Percentiles rank a stretch among this genome's conserved stretches.
These are phyloP conservation scores for Penicillium hordei DNA, from an alignment of 2,329 filamentous ascomycete genomes.

Conservation along the genomic window DNA sequence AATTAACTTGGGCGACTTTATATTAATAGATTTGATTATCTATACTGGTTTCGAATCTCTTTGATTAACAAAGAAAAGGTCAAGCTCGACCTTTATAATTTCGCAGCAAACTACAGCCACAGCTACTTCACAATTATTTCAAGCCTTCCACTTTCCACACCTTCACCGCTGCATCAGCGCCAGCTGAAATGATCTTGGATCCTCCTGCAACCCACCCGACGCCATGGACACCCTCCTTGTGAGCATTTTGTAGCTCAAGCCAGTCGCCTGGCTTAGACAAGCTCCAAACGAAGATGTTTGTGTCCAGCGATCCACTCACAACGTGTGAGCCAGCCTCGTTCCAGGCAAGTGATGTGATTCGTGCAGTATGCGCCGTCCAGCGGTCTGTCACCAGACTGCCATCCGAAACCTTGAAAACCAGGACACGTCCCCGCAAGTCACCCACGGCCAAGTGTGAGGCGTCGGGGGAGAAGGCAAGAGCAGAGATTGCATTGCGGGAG, in stretches of 20 bases:
- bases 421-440: slow-evolving; percentile 81
- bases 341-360: slow-evolving; percentile 72
- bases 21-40: not conserved
- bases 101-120: not conserved
- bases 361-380: slow-evolving; percentile 70
- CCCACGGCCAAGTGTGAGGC: slow-evolving; percentile 80
- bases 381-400: slow-evolving; percentile 76
- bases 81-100: not conserved
- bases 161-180: slow-evolving; percentile 88
- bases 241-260: slow-evolving; percentile 80
- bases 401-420: slow-evolving; percentile 68
- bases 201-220: slow-evolving; percentile 73
- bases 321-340: slow-evolving; percentile 73
- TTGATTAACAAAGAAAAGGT: not conserved
- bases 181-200: slow-evolving; percentile 71
- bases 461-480: slow-evolving; percentile 77
- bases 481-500: slow-evolving; percentile 70
- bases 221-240: slow-evolving; percentile 93
- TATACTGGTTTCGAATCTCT: not conserved
- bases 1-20: not conserved
- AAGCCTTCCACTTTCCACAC: slow-evolving; percentile 71
- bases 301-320: slow-evolving; percentile 83
- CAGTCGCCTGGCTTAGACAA: slow-evolving; percentile 77
- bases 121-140: slow-evolving; percentile 24
- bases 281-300: slow-evolving; percentile 91